A percentile compares a stretch with the other conserved stretches of the same genome.
phyloP scores from a whole-genome alignment of 2,329 filamentous ascomycete genomes.

The Fusarium praegraminearum region DNA sequence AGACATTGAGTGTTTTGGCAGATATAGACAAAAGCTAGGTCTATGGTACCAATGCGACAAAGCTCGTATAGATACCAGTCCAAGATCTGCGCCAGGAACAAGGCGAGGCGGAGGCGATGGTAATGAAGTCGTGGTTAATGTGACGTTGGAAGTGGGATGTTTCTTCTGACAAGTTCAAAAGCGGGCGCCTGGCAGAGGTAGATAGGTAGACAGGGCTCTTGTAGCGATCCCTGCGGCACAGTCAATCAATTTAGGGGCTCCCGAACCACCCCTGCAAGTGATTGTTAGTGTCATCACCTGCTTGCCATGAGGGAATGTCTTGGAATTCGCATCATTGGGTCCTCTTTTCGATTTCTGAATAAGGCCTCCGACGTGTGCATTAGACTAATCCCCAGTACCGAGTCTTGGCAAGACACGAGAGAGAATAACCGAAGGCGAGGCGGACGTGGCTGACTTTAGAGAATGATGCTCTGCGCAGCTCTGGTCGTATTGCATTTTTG shows the following conservation, averaged over 20 bases:
- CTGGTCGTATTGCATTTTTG: conserved; percentile 13
- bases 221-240: conserved; percentile 22
- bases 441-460: conserved; percentile 5
- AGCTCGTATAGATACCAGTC: not conserved
- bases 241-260: conserved; percentile 12
- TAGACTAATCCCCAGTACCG: not conserved
- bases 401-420: not conserved
- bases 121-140: conserved; percentile 19
- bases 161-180: conserved; percentile 14
- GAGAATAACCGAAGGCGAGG: not conserved
- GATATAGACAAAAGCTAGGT: not conserved
- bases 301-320: conserved; percentile 16
- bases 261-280: not conserved
- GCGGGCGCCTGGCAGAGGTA: not conserved
- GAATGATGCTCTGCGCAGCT: not conserved
- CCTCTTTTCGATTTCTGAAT: conserved; percentile 10
- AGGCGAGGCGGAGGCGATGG: not conserved
- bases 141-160: conserved; percentile 34
- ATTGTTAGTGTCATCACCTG: not conserved
- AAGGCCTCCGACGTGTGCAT: conserved; percentile 8
- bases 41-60: not conserved
- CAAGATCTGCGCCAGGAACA: not conserved
- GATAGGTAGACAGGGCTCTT: conserved; percentile 8
- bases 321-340: not conserved
- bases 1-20: conserved; percentile 18